phyloP scores from a whole-genome alignment of 1,139 yeast species.

The Zygosaccharomyces pseudobailii region DNA sequence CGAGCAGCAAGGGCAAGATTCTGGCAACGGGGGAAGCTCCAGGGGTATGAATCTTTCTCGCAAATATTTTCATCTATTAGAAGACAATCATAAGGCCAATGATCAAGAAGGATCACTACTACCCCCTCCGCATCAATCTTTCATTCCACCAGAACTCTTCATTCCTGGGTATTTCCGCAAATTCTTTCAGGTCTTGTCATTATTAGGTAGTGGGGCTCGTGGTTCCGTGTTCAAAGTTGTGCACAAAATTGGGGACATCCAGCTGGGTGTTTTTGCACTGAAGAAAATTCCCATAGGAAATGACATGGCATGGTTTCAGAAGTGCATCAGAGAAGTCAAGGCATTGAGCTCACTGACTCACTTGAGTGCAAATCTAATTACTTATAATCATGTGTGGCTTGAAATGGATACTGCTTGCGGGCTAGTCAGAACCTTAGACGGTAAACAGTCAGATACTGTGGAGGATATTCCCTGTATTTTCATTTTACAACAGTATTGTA shows the following conservation, averaged over 20 bases:
- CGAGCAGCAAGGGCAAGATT: background rate
- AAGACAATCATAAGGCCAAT: constrained; percentile 11
- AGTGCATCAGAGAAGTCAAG: constrained; percentile 73
- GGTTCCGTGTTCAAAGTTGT: constrained; percentile 82
- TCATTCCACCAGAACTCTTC: constrained; percentile 39
- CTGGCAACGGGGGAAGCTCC: background rate
- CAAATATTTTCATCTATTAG: constrained; percentile 18
- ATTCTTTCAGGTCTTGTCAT: constrained; percentile 52
- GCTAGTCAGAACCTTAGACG: constrained; percentile 18
- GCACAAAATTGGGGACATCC: constrained; percentile 61
- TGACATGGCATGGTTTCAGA: constrained; percentile 59
- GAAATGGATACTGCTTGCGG: constrained; percentile 53
- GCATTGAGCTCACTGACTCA: constrained; percentile 45
- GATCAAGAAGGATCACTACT: constrained; percentile 2
- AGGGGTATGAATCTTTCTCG: constrained; percentile 15
- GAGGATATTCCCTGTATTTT: constrained; percentile 69
- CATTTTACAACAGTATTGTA: constrained; percentile 80
- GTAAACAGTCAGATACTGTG: constrained; percentile 10
- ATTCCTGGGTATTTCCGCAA: constrained; percentile 71
- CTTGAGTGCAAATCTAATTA: constrained; percentile 59
- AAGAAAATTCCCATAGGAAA: constrained; percentile 83
- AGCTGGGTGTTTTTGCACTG: constrained; percentile 75
- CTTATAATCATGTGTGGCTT: constrained; percentile 89
- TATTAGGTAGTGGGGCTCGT: constrained; percentile 75
- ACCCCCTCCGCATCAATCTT: constrained; percentile 10